Evolutionary conservation across 2,329 filamentous ascomycete species (phyloP), one percentile per base, ranked within the genome.

Genomic region (Claviceps capensis): DNA sequence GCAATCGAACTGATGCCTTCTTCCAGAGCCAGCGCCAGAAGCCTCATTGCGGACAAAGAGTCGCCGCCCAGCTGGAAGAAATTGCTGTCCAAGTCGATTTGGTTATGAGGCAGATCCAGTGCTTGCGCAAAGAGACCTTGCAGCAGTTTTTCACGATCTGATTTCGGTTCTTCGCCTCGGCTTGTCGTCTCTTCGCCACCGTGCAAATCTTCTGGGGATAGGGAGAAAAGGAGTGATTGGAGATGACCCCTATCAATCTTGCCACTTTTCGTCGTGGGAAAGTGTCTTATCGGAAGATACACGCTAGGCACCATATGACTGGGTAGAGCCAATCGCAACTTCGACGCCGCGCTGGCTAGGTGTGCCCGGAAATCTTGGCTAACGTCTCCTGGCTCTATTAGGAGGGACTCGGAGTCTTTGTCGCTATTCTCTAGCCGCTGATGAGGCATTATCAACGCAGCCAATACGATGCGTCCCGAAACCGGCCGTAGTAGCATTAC

Each of bases 11-110:
- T 19, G 16, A 50, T 47, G n/a, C 36, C 26, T 11, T 52, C 26
- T 14, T 50, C 43, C n/a, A 30, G 44, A 47, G 37, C 50, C 19
- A 38, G 14, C 38, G 50, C 45, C 4, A 71, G 68, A 1, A 73
- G 59, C 50, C 63, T 67, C 70, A 74, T 74, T 0, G 72, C 70
- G 4, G 63, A 61, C 14, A 75, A 60, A 0, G 72, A 74, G 59
- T 75, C 71, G 2, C 72, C 70, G 1, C 70, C 70, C 1, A 72
- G 61, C 0, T 58, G 61, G 56, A 72, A 69, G 61, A 72, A 72
- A 59, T 64, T 64, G 55, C 67, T 65, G 2, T 63, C 55, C 1
- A 60, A 53, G 0, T 60, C 54, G 36, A 69, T 54, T 7, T 62
- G 58, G 2, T 37, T 37, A 13, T 57, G 47, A 6, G 64, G 61